Conservation (phyloP, 345 rosid species). For the Rhodamnia rubescens region DNA sequence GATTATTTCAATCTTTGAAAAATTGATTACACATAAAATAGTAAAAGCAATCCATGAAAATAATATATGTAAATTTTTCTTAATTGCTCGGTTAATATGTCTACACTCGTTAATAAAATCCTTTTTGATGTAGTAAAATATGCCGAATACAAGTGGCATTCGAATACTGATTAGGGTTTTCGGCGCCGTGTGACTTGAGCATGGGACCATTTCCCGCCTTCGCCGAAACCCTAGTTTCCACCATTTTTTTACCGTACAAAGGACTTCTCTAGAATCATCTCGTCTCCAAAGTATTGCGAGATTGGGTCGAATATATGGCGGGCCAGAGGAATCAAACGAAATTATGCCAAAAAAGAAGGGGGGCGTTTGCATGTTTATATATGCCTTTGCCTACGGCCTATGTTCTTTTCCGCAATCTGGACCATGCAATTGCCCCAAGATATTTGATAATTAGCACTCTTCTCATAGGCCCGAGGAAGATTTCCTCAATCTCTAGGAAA, state of each 20-base stretch:
- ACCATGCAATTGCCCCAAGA: constrained; percentile 11
- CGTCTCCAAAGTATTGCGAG: neutral
- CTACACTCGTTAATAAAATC: neutral
- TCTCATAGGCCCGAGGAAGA: constrained; percentile 33
- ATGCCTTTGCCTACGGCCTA: neutral
- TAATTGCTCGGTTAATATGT: neutral
- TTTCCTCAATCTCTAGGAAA: constrained; percentile 29
- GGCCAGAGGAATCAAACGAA: neutral
- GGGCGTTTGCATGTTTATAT: neutral
- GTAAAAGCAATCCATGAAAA: neutral
- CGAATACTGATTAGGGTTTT: neutral
- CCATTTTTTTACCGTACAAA: neutral
- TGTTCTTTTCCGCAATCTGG: neutral
- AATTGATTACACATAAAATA: neutral
- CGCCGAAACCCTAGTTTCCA: neutral
- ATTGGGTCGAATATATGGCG: neutral
- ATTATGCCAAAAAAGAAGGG: neutral
- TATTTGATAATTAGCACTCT: neutral
- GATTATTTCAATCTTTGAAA: neutral
- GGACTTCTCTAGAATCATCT: neutral
- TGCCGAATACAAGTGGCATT: neutral
- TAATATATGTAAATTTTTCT: neutral
- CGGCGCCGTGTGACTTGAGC: neutral
- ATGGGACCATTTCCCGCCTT: neutral
- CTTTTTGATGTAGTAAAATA: neutral